These are phyloP conservation scores for Sclerotinia trifoliorum DNA, from an alignment of 2,329 filamentous ascomycete genomes.

Conservation along the genomic window DNA sequence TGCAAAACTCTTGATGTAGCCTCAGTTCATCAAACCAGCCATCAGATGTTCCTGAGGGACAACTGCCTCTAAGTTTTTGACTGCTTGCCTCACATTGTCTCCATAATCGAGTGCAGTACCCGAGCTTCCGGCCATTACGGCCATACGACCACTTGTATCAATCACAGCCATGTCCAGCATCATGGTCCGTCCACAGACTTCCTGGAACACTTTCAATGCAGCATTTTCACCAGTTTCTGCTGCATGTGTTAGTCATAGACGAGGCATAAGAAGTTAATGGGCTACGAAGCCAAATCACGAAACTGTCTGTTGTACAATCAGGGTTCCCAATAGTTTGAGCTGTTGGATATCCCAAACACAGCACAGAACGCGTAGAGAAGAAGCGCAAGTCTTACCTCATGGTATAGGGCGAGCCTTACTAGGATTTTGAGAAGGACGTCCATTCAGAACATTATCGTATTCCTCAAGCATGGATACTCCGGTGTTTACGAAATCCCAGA, in stretches of 20 bases:
- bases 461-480: constrained; percentile 46
- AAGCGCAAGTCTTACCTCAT: constrained; percentile 21
- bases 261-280: neutral
- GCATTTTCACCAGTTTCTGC: constrained; percentile 28
- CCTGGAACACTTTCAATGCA: constrained; percentile 29
- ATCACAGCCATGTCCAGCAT: constrained; percentile 31
- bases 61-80: constrained; percentile 25
- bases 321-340: too few relatives aligned
- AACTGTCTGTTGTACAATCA: neutral
- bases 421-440: constrained; percentile 40
- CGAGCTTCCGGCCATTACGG: constrained; percentile 26
- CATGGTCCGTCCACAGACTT: constrained; percentile 31
- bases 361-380: neutral
- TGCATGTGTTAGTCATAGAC: neutral
- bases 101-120: constrained; percentile 28
- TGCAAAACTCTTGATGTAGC: too few relatives aligned
- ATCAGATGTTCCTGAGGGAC: constrained; percentile 23
- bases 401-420: constrained; percentile 39
- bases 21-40: constrained; percentile 10
- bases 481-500: constrained; percentile 46
- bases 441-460: constrained; percentile 43
- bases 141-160: constrained; percentile 30
- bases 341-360: neutral
- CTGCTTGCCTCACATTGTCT: constrained; percentile 25
- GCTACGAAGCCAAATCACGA: neutral